Base-by-base conservation (phyloP, 1,139 yeast genomes). In the Oligophagozyma castellii region DNA sequence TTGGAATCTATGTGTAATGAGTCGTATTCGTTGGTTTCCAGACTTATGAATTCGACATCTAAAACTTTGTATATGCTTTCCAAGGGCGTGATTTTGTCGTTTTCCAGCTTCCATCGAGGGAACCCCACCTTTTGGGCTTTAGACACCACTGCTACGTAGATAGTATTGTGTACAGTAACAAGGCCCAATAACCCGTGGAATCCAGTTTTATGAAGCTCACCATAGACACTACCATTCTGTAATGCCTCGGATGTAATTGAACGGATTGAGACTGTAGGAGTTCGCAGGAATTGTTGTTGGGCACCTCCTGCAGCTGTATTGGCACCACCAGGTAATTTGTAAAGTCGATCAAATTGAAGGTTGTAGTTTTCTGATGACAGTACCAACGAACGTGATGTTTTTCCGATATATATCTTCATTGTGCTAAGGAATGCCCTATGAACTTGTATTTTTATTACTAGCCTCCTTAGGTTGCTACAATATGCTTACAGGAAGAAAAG, bases 171-270 rank as follows among this genome's bases (percentile, higher is more conserved):
- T 14, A 73, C 51, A 21, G 63, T 58, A 15, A 74, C 55, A 16
- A 77, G 50, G 1, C 92, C 92, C 21, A 76, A 48, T 23, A 76
- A 61, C 2, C 80, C 86, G 35, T 59, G 51, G 26, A 71, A 58
- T 26, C 55, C 27, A n/a, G 38, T 29, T n/a, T n/a, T n/a, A n/a
- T n/a, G n/a, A n/a, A n/a, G n/a, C n/a, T n/a, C n/a, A n/a, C n/a
- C n/a, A n/a, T n/a, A n/a, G n/a, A n/a, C n/a, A n/a, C n/a, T n/a
- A n/a, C n/a, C n/a, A n/a, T n/a, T n/a, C n/a, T n/a, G n/a, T n/a
- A n/a, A n/a, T n/a, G n/a, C n/a, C n/a, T n/a, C n/a, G n/a, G n/a
- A n/a, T n/a, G n/a, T n/a, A n/a, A n/a, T n/a, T n/a, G n/a, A n/a
- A n/a, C n/a, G n/a, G 3, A 43, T 33, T 4, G 42, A 35, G 6